Evolutionary conservation across 805 yeast genomes (phyloP).

Genomic region (Schwanniomyces sp.): DNA sequence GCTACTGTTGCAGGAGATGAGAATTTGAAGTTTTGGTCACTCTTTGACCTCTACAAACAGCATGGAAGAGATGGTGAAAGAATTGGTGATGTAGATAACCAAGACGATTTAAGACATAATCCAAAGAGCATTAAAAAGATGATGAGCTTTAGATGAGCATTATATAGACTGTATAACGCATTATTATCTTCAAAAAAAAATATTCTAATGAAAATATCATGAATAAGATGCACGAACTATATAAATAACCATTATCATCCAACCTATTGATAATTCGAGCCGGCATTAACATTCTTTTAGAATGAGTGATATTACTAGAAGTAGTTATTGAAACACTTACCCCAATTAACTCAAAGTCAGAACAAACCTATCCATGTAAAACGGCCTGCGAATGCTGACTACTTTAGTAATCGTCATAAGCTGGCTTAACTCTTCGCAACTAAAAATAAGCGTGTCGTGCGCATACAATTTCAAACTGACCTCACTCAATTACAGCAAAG

Average conservation of each 20-base stretch:
- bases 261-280: no score
- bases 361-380: no score
- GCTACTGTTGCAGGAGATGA: constrained; percentile 98
- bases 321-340: no score
- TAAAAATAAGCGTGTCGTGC: background rate
- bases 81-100: constrained; percentile 12
- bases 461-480: background rate
- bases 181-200: background rate
- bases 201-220: background rate
- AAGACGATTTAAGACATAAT: constrained; percentile 8
- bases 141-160: constrained; percentile 22
- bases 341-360: no score
- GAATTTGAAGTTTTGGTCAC: constrained; percentile 90
- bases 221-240: background rate
- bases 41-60: constrained; percentile 59
- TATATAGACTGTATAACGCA: background rate
- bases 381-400: no score
- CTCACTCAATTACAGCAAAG: background rate
- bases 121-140: constrained; percentile 22
- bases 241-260: no score
- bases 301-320: no score
- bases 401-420: no score
- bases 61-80: constrained; percentile 18
- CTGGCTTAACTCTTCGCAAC: background rate
- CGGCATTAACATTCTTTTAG: no score